Evolutionary conservation across 805 yeast species (phyloP).

Genomic region (Ogataea zsoltii): DNA sequence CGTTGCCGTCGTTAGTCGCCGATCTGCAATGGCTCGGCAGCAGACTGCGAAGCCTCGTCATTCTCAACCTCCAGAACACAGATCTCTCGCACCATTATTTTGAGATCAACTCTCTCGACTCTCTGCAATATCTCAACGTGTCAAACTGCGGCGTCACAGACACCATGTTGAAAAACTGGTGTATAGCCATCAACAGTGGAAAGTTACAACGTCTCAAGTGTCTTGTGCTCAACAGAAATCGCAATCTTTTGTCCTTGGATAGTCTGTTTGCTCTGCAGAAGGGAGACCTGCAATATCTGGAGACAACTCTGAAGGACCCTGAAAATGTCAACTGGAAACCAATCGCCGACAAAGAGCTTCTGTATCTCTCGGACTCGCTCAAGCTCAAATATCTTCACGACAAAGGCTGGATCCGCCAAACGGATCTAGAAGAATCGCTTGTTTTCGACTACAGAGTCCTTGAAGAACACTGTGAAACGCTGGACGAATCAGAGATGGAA

Average conservation of each 20-base stretch:
- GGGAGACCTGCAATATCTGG: constrained; percentile 17
- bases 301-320: constrained; percentile 6
- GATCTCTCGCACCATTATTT: constrained; percentile 9
- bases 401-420: constrained; percentile 1
- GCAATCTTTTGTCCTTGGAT: constrained; percentile 6
- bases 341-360: background rate
- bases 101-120: constrained; percentile 10
- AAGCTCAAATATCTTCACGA: constrained; percentile 17
- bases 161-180: constrained; percentile 26
- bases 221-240: constrained; percentile 19
- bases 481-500: constrained; percentile 4
- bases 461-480: constrained; percentile 1
- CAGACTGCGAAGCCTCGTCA: constrained; percentile 14
- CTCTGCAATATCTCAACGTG: constrained; percentile 25
- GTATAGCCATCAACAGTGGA: constrained; percentile 27
- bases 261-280: constrained; percentile 3
- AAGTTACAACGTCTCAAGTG: constrained; percentile 23
- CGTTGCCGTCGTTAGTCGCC: constrained; percentile 13
- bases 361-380: constrained; percentile 14
- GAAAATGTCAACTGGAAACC: constrained; percentile 6
- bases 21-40: constrained; percentile 10
- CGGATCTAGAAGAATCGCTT: constrained; percentile 2
- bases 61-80: constrained; percentile 21
- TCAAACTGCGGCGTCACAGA: constrained; percentile 20
- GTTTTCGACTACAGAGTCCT: constrained; percentile 14